Evolutionary conservation across 164 flowering plant genomes (phyloP).

Genomic region (Magnolia officinalis): DNA sequence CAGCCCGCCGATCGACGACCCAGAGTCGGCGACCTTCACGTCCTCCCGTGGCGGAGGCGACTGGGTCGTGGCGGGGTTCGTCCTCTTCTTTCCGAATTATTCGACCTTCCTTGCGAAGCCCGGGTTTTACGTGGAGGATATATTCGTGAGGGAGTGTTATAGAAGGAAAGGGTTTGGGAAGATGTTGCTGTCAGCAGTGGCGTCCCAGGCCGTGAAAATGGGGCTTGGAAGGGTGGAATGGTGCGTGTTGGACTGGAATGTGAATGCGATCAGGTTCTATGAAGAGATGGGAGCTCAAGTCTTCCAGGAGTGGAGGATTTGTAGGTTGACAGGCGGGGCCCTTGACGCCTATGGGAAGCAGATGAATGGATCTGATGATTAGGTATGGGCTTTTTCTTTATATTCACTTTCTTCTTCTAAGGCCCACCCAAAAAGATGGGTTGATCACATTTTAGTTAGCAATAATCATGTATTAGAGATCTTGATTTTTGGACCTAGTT

Average conservation of each 20-base stretch:
- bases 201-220: conserved; percentile 71
- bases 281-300: conserved; percentile 88
- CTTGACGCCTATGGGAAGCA: conserved; percentile 23
- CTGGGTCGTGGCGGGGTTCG: conserved; percentile 63
- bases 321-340: conserved; percentile 60
- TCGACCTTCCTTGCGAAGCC: conserved; percentile 74
- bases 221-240: conserved; percentile 86
- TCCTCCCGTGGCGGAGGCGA: conserved; percentile 20
- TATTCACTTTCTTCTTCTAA: background rate
- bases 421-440: too few species aligned
- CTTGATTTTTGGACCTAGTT: too few species aligned
- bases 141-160: conserved; percentile 76
- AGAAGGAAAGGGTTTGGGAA: conserved; percentile 72
- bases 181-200: conserved; percentile 72
- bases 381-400: background rate
- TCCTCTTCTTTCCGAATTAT: conserved; percentile 79
- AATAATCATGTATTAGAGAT: too few species aligned
- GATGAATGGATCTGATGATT: background rate
- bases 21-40: conserved; percentile 39
- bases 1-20: conserved; percentile 42
- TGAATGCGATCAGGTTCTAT: conserved; percentile 78
- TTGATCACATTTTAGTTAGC: too few species aligned
- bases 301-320: conserved; percentile 74
- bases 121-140: conserved; percentile 79
- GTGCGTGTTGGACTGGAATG: conserved; percentile 90